phyloP scores from a whole-genome alignment of 148 eudicot species.

The Rhododendron kiyosumense region DNA sequence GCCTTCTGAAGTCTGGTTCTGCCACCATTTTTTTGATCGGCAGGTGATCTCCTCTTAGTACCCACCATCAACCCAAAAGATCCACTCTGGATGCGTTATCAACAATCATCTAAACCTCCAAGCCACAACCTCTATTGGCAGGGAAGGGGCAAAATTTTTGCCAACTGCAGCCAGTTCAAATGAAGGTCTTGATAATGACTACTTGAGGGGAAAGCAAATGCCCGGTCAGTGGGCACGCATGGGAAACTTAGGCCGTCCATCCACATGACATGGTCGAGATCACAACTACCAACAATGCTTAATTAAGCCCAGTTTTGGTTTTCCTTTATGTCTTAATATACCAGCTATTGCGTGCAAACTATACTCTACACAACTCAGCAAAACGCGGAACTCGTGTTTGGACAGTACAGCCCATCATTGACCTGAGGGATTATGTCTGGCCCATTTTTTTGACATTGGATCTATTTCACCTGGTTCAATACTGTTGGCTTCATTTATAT shows the following conservation, averaged over 20 bases:
- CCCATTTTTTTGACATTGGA: neutral
- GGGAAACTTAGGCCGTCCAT: neutral
- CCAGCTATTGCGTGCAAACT: neutral
- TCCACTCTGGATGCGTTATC: neutral
- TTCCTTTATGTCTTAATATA: neutral
- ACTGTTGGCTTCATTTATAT: neutral
- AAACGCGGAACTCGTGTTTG: neutral
- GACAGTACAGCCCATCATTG: neutral
- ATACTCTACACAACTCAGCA: neutral
- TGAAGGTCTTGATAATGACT: neutral
- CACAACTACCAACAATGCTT: neutral
- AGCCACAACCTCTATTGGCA: neutral
- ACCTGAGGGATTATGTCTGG: neutral
- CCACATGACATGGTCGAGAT: neutral
- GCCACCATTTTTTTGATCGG: neutral
- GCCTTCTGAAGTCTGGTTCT: neutral
- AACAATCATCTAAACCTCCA: neutral
- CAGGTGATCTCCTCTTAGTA: neutral
- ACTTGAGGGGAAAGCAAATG: neutral
- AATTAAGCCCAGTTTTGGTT: neutral
- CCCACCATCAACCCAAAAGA: neutral
- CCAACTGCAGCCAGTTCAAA: slow-evolving; percentile 2
- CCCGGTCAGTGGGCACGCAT: neutral
- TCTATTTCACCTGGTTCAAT: neutral
- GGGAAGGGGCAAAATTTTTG: neutral